Base-by-base conservation (phyloP, 164 flowering plant genomes). In the Nelumbo lutea region DNA sequence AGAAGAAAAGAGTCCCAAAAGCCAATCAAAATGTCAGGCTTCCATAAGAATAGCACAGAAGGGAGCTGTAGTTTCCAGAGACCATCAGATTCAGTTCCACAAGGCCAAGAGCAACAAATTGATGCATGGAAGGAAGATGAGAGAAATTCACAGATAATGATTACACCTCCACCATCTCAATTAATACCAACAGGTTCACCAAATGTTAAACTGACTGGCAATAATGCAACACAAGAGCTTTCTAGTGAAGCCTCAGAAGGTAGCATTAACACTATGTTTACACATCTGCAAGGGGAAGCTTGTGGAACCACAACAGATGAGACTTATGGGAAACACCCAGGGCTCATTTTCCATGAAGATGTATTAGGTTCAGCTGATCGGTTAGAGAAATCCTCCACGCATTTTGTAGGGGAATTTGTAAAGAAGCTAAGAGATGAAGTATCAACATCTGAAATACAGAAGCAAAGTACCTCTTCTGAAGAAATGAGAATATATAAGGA, bases 371-470 rank as follows among this genome's bases (percentile, higher is more conserved):
- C 96, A 61, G 96, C 85, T 65, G 78, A 71, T 62, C 85, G 81
- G 64, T 70, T 78, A 8, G 83, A 83, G 66, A 76, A 78, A 64
- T 87, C 87, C 15, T 89, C 96, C 10, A 27, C 47, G 39, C 80
- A 84, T 59, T 72, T 85, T 74, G 78, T 89, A 62, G 91, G 80
- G 46, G 96, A 90, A 69, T 90, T 86, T 79, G 74, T 81, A 65
- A 86, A 88, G 53, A 81, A 84, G 77, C 79, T 79, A 42, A 75
- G 73, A 64, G 76, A 78, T 62, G 90, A 84, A 79, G 77, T 75
- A 58, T 81, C 73, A 44, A 76, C 79, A 72, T 81, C 88, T 64
- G 80, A 81, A 67, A 72, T 70, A 51, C 79, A 71, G 27, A 69
- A 61, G 75, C 83, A 72, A 66, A 73, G 73, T 40, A 59, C 62